A percentile compares a stretch with the other conserved stretches of the same genome.
Conservation (phyloP, 139 green algal genomes). For the Edaphochlamys debaryana region DNA sequence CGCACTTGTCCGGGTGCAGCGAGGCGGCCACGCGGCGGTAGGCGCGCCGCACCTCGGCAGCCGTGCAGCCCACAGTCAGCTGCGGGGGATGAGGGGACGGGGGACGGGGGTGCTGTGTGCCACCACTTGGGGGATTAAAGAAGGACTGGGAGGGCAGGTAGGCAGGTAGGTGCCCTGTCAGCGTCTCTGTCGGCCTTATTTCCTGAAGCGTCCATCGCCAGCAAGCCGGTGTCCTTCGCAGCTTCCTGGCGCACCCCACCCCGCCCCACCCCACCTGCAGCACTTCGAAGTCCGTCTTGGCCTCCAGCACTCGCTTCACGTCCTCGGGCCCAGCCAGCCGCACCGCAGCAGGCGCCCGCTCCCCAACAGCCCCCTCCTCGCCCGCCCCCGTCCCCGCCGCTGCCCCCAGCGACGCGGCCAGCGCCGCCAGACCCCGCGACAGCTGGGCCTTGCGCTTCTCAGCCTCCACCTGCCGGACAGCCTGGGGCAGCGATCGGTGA, state of each 20-base stretch:
- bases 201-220: too few relatives aligned
- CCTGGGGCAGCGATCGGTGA: not conserved
- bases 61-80: conserved; percentile 19
- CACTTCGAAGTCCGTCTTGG: conserved; percentile 1
- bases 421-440: not conserved
- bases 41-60: conserved; percentile 10
- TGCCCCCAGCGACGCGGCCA: conserved; percentile 9
- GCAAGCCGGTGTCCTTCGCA: too few relatives aligned
- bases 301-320: not conserved
- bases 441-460: conserved; percentile 21
- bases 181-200: too few relatives aligned
- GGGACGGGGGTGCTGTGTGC: not conserved
- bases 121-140: too few relatives aligned
- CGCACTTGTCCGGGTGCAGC: conserved; percentile 39
- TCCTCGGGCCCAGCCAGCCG: conserved; percentile 16
- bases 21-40: conserved; percentile 22
- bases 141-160: not conserved
- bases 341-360: too few relatives aligned
- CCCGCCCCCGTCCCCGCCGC: not conserved
- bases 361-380: not conserved
- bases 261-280: conserved; percentile 7
- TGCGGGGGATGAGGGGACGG: not conserved
- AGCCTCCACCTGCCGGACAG: conserved; percentile 1
- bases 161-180: not conserved
- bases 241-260: too few relatives aligned